Evolutionary conservation across 2,329 filamentous ascomycete species (phyloP).

Genomic region (Madurella fahalii): DNA sequence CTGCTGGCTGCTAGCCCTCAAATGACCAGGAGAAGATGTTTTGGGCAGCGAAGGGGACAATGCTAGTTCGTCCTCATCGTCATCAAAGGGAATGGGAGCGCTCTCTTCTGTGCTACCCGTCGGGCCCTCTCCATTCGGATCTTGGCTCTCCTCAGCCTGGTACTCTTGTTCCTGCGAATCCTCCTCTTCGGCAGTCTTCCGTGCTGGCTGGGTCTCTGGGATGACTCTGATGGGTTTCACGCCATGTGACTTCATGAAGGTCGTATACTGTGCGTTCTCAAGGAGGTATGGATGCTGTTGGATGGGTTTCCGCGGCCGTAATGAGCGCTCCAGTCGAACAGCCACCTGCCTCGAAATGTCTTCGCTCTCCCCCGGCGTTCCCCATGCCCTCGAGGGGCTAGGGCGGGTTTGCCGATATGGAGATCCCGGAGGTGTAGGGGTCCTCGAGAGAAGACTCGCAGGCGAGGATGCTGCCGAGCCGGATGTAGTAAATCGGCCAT

Average conservation of each 20-base stretch:
- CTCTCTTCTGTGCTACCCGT: conserved; percentile 15
- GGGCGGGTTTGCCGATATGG: conserved; percentile 14
- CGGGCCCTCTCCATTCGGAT: conserved; percentile 26
- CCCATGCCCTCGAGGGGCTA: neutral
- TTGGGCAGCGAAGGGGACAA: conserved; percentile 29
- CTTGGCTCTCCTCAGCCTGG: conserved; percentile 46
- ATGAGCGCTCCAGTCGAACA: conserved; percentile 42
- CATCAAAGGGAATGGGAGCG: conserved; percentile 21
- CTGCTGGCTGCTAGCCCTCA: conserved; percentile 29
- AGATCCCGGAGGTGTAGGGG: conserved; percentile 23
- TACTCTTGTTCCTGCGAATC: conserved; percentile 50
- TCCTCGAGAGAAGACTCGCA: conserved; percentile 19
- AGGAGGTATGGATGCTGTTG: conserved; percentile 57
- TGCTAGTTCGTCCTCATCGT: conserved; percentile 28
- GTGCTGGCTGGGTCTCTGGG: conserved; percentile 21
- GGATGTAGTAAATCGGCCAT: conserved; percentile 30
- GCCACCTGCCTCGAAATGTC: conserved; percentile 23
- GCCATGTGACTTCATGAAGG: conserved; percentile 50
- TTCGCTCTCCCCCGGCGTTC: neutral
- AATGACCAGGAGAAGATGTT: conserved; percentile 25
- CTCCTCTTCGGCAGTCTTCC: conserved; percentile 33
- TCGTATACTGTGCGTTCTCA: conserved; percentile 53
- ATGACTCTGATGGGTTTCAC: conserved; percentile 48
- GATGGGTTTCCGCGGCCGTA: conserved; percentile 58
- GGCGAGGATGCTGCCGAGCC: conserved; percentile 4